A percentile compares a stretch with the other conserved stretches of the same genome.
These are phyloP conservation scores for Stephania yunnanensis DNA, from an alignment of 164 flowering plant genomes.

Conservation along the genomic window DNA sequence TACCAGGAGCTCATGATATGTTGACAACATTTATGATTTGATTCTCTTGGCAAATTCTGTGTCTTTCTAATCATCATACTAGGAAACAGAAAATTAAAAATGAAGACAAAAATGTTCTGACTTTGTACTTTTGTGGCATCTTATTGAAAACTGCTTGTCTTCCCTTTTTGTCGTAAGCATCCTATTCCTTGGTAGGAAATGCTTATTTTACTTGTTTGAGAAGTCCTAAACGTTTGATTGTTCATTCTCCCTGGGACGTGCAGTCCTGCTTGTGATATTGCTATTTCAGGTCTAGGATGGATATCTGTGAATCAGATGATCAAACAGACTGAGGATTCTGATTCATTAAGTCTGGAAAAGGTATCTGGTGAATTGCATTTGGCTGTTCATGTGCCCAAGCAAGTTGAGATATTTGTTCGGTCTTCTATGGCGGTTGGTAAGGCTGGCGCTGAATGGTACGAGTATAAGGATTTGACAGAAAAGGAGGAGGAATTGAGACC, in stretches of 20 bases:
- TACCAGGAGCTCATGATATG: no score
- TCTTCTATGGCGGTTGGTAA: slow-evolving; percentile 77
- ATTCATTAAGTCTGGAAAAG: slow-evolving; percentile 19
- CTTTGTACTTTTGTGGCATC: no score
- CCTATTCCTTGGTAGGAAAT: neutral
- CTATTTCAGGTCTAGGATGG: slow-evolving; percentile 97
- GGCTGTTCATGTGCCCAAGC: slow-evolving; percentile 66
- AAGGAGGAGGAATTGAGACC: slow-evolving; percentile 84
- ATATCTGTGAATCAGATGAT: slow-evolving; percentile 51
- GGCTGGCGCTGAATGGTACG: slow-evolving; percentile 72
- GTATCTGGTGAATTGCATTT: slow-evolving; percentile 40
- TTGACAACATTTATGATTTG: no score
- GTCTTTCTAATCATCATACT: no score
- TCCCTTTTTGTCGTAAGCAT: neutral
- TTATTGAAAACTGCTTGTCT: neutral
- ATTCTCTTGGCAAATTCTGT: no score
- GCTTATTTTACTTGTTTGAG: neutral
- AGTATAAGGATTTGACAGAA: slow-evolving; percentile 76
- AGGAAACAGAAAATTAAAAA: no score
- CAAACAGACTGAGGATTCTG: slow-evolving; percentile 16
- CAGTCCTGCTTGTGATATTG: slow-evolving; percentile 91
- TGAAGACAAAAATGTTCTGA: no score
- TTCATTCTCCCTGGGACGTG: slow-evolving; percentile 7
- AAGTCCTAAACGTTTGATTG: neutral
- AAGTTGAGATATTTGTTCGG: slow-evolving; percentile 80